Conservation (phyloP, 2,329 filamentous ascomycete genomes). For the Chaetomium sp. region DNA sequence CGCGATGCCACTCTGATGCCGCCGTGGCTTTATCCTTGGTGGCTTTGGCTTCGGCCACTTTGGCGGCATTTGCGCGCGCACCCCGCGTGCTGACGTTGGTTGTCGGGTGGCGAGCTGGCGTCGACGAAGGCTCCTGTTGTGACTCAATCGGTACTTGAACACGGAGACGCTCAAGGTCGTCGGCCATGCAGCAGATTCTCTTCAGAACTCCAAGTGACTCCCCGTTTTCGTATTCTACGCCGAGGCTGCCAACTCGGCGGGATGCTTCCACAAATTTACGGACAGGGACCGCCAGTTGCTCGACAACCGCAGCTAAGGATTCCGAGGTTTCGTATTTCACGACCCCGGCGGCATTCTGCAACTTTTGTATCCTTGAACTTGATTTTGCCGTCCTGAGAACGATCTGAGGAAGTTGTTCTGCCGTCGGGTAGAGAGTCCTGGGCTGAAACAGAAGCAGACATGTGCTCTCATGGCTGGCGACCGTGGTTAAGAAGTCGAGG, state of each 20-base stretch:
- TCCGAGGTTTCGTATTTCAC: slow-evolving; percentile 34
- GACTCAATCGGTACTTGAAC: neutral
- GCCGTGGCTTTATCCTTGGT: slow-evolving; percentile 32
- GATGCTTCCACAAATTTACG: slow-evolving; percentile 39
- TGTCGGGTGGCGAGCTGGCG: neutral
- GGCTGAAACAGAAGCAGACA: slow-evolving; percentile 40
- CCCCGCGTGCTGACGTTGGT: neutral
- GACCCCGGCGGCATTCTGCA: slow-evolving; percentile 2
- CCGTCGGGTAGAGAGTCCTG: slow-evolving; percentile 40
- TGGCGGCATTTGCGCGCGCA: neutral
- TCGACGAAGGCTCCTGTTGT: neutral
- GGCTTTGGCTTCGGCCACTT: slow-evolving; percentile 6
- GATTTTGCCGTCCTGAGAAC: slow-evolving; percentile 31
- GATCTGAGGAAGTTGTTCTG: slow-evolving; percentile 42
- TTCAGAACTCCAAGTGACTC: slow-evolving; percentile 41
- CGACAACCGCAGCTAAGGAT: slow-evolving; percentile 36
- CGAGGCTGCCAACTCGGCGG: slow-evolving; percentile 32
- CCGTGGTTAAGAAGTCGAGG: slow-evolving; percentile 43
- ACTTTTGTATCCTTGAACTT: neutral
- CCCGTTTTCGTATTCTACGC: slow-evolving; percentile 33
- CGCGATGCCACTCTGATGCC: slow-evolving; percentile 21
- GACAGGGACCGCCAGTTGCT: slow-evolving; percentile 39
- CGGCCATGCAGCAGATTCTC: slow-evolving; percentile 38
- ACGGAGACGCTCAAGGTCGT: neutral
- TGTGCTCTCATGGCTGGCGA: slow-evolving; percentile 41